phyloP scores from a whole-genome alignment of 768 basidiomycete genomes.

The Termitomyces heimii region DNA sequence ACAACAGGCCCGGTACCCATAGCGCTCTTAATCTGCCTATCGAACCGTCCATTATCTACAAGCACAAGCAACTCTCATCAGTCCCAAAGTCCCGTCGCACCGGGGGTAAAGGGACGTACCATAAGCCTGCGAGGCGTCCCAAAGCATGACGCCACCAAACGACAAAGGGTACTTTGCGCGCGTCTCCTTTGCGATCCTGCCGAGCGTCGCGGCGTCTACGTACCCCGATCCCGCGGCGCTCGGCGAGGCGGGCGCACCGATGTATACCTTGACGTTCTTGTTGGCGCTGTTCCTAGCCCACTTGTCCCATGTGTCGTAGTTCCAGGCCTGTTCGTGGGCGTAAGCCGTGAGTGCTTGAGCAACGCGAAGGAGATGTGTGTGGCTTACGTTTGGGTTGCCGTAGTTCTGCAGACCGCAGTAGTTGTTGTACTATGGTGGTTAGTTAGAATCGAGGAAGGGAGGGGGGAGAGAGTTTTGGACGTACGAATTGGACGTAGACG shows the following conservation, averaged over 20 bases:
- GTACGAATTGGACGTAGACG: conserved; percentile 53
- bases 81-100: no score
- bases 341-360: no score
- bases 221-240: conserved; percentile 47
- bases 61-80: background rate
- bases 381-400: conserved; percentile 28
- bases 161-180: conserved; percentile 44
- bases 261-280: conserved; percentile 46
- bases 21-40: conserved; percentile 34
- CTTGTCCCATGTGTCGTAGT: conserved; percentile 42
- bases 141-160: conserved; percentile 47
- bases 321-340: no score
- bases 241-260: conserved; percentile 48
- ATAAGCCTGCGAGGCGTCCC: conserved; percentile 34
- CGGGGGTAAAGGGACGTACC: conserved; percentile 23
- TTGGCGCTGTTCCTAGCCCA: conserved; percentile 52
- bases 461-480: background rate
- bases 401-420: conserved; percentile 30
- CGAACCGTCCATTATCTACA: conserved; percentile 34
- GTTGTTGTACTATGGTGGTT: conserved; percentile 14
- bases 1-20: conserved; percentile 11
- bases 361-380: no score
- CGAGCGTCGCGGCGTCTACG: conserved; percentile 35
- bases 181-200: conserved; percentile 31
- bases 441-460: background rate